Evolutionary conservation across 768 basidiomycete species (phyloP), one percentile per base, ranked within the genome.

Genomic region (Rhodotorula kratochvilovae): DNA sequence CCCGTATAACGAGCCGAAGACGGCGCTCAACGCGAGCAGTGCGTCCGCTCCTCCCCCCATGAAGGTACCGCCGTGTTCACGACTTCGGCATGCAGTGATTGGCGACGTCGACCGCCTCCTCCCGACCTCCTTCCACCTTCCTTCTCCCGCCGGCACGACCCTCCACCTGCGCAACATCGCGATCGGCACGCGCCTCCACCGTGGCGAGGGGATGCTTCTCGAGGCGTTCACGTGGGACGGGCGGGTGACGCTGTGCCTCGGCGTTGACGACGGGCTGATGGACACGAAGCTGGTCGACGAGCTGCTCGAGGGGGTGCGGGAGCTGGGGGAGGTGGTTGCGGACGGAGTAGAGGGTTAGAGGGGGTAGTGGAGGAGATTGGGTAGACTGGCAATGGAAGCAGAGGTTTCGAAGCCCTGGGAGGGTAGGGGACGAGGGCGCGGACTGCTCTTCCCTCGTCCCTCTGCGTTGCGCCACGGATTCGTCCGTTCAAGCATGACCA

Each of bases 101-200:
- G 73, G 73, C 31, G 68, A 74, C 53, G 53, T 74, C n/a, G 64
- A 66, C 45, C 65, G 73, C 27, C 39, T 74, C 31, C 68, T 74
- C 25, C 57, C 68, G 17, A 64, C 61, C 29, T 21, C 53, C 8
- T 70, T 74, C 55, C 23, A 33, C 23, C 63, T 68, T 33, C 62
- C 68, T 7, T n/a, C 46, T 3, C 16, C 62, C 11, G 1, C 55
- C 15, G 2, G 43, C 10, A 0, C 58, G 21, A 23, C 59, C 3
- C n/a, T 65, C 53, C 50, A 33, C 19, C 36, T 74, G 5, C 56
- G 39, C 27, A 16, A 61, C 54, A 35, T 74, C 21, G 19, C 55
- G 45, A 36, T 74, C 43, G 73, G 73, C 2, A 68, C 66, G 1
- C 56, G 73, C 19, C 53, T 74, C 7, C 73, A 74, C 48, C 48